Conservation (phyloP, 2,329 filamentous ascomycete genomes). For the Colletotrichum noveboracense region DNA sequence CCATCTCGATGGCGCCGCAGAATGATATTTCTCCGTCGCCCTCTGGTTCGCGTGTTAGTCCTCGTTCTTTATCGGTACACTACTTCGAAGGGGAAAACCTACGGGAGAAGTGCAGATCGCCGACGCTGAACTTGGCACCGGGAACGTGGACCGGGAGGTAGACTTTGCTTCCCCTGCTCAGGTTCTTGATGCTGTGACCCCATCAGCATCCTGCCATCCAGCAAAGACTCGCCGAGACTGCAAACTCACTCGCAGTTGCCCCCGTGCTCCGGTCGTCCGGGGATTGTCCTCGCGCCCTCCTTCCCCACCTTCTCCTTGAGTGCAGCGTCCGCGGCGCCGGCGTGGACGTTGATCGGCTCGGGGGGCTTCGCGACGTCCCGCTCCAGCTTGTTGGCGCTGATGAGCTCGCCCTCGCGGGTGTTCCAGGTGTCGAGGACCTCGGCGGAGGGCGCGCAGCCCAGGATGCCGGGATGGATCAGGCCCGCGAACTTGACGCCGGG, state of each 20-base stretch:
- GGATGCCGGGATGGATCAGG: slow-evolving; percentile 88
- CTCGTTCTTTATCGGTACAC: not conserved
- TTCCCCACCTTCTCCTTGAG: slow-evolving; percentile 71
- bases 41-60: slow-evolving; percentile 46
- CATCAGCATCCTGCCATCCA: slow-evolving; percentile 5
- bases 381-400: slow-evolving; percentile 68
- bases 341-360: slow-evolving; percentile 73
- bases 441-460: slow-evolving; percentile 84
- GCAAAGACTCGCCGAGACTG: not conserved
- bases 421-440: slow-evolving; percentile 86
- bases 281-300: slow-evolving; percentile 86
- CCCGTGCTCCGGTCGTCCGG: slow-evolving; percentile 83
- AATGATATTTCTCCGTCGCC: slow-evolving; percentile 93
- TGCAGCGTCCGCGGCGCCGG: slow-evolving; percentile 64
- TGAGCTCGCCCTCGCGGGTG: slow-evolving; percentile 79
- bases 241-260: slow-evolving; percentile 75
- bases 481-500: slow-evolving; percentile 87
- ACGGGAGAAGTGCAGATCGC: slow-evolving; percentile 84
- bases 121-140: slow-evolving; percentile 89
- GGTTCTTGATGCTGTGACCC: slow-evolving; percentile 71
- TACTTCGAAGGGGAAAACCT: slow-evolving; percentile 25
- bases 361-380: slow-evolving; percentile 81
- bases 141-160: slow-evolving; percentile 87
- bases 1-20: slow-evolving; percentile 93
- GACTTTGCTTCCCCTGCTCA: slow-evolving; percentile 79